These are phyloP conservation scores for Enterospora canceri DNA, from an alignment of 371 early-diverging fungal species.

Conservation along the genomic window DNA sequence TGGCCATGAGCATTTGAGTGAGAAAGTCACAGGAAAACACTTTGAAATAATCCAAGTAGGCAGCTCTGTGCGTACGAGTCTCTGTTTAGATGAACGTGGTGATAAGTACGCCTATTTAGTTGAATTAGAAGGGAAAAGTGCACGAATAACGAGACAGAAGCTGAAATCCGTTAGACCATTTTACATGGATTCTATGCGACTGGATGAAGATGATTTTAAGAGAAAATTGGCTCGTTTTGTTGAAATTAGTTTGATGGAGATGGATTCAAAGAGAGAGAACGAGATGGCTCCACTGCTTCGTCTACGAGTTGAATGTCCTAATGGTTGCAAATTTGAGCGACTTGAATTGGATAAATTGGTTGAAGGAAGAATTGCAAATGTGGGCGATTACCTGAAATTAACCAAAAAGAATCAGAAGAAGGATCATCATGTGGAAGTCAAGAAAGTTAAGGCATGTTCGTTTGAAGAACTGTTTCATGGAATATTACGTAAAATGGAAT, in stretches of 20 bases:
- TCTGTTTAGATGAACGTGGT: slow-evolving; percentile 72
- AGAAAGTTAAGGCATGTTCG: neutral
- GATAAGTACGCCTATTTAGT: slow-evolving; percentile 62
- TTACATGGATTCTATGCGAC: neutral
- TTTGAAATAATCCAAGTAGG: slow-evolving; percentile 82
- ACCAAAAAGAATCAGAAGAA: neutral
- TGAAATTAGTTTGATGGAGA: neutral
- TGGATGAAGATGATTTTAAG: neutral
- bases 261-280: neutral
- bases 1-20: slow-evolving; percentile 96
- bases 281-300: neutral
- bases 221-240: neutral
- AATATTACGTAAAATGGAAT: neutral
- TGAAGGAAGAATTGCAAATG: neutral
- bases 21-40: slow-evolving; percentile 61
- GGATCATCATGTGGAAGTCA: neutral
- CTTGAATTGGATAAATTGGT: neutral
- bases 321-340: neutral
- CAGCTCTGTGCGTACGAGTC: slow-evolving; percentile 80
- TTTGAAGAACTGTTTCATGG: neutral
- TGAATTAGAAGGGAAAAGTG: slow-evolving; percentile 8
- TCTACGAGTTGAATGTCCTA: neutral
- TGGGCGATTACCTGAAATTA: neutral
- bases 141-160: slow-evolving; percentile 48
- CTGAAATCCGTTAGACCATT: neutral